Base-by-base conservation (phyloP, 2,329 filamentous ascomycete species). In the Ophiocordyceps polyrhachis-furcata region DNA sequence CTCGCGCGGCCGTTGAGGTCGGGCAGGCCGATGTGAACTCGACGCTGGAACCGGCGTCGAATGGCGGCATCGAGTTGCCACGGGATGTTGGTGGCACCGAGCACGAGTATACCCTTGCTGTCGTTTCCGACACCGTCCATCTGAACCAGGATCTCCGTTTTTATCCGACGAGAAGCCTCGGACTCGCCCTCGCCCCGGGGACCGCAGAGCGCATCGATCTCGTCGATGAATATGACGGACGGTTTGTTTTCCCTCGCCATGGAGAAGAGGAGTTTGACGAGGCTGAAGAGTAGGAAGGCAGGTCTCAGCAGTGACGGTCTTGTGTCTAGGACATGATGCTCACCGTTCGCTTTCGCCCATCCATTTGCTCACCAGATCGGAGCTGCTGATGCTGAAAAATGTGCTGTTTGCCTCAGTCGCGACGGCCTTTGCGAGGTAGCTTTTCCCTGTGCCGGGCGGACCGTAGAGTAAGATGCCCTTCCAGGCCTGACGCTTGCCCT, bases 61-160 rank as follows among this genome's bases (percentile, higher is more conserved):
- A 98, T 98, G 53, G 91, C 91, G 12, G 86, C 83, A 61, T 98
- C 91, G 43, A 98, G 73, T 69, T 98, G 89, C 91, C 91, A 98
- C 17, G 91, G 91, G 49, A 98, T 96, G 60, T 98, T 98, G 46
- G 91, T 98, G 45, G 91, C 91, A 48, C 91, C 91, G 4, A 98
- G 75, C 38, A 98, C 93, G 21, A 98, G 70, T 9, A 98, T 89
- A 19, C 89, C 91, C 55, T 83, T 87, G 49, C 83, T 89, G 63
- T 98, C 91, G 50, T 93, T 89, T 50, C 91, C 93, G 11, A 98
- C 91, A 65, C 91, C 93, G 55, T 98, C 91, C 91, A 98, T 98
- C 64, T 98, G 91, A 17, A 98, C 89, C 14, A 98, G 78, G 56
- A 98, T 79, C 63, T 98, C 91, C 1, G 91, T 98, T 68, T 98